Evolutionary conservation across 257 asterid species (phyloP).

Genomic region (Eustoma russellianum): DNA sequence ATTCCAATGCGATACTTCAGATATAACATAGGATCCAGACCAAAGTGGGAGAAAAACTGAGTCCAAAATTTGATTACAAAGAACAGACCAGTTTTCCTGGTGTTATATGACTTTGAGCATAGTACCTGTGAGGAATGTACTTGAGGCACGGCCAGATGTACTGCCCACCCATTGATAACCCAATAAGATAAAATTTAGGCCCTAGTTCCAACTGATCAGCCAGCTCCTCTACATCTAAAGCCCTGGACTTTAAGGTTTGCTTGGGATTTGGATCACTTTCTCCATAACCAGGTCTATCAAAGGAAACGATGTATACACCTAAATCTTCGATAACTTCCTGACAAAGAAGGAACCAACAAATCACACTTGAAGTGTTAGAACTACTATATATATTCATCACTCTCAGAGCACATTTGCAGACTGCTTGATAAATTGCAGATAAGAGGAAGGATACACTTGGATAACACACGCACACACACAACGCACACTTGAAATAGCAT

Average conservation of each 20-base stretch:
- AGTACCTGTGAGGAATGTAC: slow-evolving; percentile 85
- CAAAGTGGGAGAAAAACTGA: neutral
- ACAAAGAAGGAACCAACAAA: neutral
- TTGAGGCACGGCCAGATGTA: slow-evolving; percentile 75
- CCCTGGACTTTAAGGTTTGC: slow-evolving; percentile 49
- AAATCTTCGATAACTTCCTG: slow-evolving; percentile 60
- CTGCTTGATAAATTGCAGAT: no score
- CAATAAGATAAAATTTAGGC: slow-evolving; percentile 54
- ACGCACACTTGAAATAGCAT: neutral
- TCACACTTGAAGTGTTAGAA: no score
- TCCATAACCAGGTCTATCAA: slow-evolving; percentile 95
- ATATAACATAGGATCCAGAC: slow-evolving; percentile 1
- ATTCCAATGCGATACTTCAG: slow-evolving; percentile 4
- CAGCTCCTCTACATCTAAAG: slow-evolving; percentile 67
- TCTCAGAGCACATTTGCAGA: no score
- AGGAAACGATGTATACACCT: slow-evolving; percentile 60
- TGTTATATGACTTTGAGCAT: neutral
- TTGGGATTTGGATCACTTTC: slow-evolving; percentile 82
- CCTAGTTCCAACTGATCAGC: slow-evolving; percentile 85
- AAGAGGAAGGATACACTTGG: neutral
- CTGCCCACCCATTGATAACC: slow-evolving; percentile 94
- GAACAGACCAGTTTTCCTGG: neutral
- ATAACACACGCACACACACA: neutral
- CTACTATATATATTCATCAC: no score
- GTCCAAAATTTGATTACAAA: neutral